phyloP scores from a whole-genome alignment of 2,329 filamentous ascomycete genomes.

The Aspergillus clavatus region DNA sequence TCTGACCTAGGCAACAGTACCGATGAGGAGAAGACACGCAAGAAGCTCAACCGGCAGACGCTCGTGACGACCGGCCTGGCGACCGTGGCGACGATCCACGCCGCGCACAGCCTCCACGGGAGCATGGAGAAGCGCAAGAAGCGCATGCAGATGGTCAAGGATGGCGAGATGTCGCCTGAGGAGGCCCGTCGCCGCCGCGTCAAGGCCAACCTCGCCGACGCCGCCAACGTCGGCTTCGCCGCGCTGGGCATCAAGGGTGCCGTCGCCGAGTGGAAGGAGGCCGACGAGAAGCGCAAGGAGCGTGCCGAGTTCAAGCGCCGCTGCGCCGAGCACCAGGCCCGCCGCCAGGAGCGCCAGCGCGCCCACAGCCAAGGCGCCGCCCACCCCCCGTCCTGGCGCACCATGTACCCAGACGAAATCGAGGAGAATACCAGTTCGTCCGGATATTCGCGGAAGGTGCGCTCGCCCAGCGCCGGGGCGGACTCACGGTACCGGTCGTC shows the following conservation, averaged over 20 bases:
- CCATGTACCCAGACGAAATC: constrained; percentile 29
- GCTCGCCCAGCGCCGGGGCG: not conserved
- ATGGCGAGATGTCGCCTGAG: constrained; percentile 59
- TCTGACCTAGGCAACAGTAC: constrained; percentile 53
- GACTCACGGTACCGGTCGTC: not conserved
- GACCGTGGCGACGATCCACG: constrained; percentile 65
- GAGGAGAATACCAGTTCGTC: constrained; percentile 17
- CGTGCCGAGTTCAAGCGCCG: constrained; percentile 52
- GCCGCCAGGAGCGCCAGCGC: constrained; percentile 44
- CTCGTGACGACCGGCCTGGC: constrained; percentile 62
- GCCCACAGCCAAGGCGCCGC: constrained; percentile 19
- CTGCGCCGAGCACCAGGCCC: constrained; percentile 35
- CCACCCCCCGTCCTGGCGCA: constrained; percentile 10
- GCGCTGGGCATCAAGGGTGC: constrained; percentile 64
- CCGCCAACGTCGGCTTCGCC: constrained; percentile 62
- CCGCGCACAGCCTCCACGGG: constrained; percentile 60
- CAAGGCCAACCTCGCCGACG: constrained; percentile 61
- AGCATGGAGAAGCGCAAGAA: constrained; percentile 61
- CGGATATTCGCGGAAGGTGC: not conserved
- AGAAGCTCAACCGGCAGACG: constrained; percentile 63
- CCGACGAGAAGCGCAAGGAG: constrained; percentile 57
- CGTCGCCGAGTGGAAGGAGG: constrained; percentile 63
- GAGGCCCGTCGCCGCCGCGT: constrained; percentile 59
- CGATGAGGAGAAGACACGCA: constrained; percentile 59
- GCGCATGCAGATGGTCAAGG: constrained; percentile 54